phyloP scores from a whole-genome alignment of 176 grass and related monocot genomes.

The Alopecurus myosuroides region DNA sequence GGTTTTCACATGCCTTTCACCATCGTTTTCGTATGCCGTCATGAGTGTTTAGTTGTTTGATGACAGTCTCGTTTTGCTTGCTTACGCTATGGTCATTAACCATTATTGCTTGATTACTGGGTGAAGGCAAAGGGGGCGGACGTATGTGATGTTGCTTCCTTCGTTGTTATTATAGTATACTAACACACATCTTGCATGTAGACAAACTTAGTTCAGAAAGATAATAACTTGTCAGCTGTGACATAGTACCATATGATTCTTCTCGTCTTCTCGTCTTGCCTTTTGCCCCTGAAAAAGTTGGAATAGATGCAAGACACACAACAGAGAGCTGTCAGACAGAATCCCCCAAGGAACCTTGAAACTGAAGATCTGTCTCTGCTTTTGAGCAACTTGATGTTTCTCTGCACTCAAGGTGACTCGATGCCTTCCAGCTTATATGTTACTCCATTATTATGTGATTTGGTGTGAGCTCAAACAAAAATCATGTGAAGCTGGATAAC shows the following conservation, averaged over 20 bases:
- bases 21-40: constrained; percentile 2
- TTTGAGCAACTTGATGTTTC: constrained; percentile 10
- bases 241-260: neutral
- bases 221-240: neutral
- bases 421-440: constrained; percentile 7
- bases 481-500: neutral
- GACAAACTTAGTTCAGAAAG: neutral
- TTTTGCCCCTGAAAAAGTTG: neutral
- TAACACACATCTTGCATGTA: neutral
- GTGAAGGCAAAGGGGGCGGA: neutral
- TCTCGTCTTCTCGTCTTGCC: neutral
- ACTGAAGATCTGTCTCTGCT: constrained; percentile 20
- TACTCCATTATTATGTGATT: no score
- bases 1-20: constrained; percentile 31
- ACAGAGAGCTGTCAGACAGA: constrained; percentile 18
- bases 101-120: neutral
- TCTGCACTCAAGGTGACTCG: constrained; percentile 32
- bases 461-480: neutral
- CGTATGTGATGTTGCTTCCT: neutral
- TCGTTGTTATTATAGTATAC: neutral
- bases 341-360: constrained; percentile 24
- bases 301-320: constrained; percentile 16
- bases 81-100: neutral
- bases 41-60: constrained; percentile 8
- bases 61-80: constrained; percentile 9